Conservation (phyloP, 495 filamentous ascomycete genomes). For the Umbilicaria muhlenbergii region DNA sequence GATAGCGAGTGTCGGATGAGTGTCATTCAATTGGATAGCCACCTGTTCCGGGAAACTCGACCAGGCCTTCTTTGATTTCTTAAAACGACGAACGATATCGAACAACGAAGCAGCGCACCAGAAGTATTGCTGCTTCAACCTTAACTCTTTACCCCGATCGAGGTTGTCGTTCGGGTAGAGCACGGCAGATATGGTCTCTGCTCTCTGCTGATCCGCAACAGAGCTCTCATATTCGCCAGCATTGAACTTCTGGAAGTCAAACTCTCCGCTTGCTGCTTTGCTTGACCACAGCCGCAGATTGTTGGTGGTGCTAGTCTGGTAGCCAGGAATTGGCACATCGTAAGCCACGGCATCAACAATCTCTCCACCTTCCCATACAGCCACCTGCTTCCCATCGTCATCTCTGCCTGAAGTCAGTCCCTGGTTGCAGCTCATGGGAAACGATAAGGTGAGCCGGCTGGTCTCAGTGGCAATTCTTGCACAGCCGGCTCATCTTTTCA, state of each 20-base stretch:
- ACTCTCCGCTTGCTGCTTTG: slow-evolving; percentile 92
- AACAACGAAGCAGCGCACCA: slow-evolving; percentile 95
- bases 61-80: slow-evolving; percentile 89
- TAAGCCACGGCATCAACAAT: slow-evolving; percentile 86
- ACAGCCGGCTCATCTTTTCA: slow-evolving; percentile 1
- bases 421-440: no score
- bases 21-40: slow-evolving; percentile 96
- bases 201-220: slow-evolving; percentile 86
- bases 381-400: slow-evolving; percentile 53
- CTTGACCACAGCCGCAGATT: slow-evolving; percentile 94
- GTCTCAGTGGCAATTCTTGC: not conserved
- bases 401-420: slow-evolving; percentile 26
- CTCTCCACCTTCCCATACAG: slow-evolving; percentile 83
- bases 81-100: slow-evolving; percentile 94
- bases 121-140: slow-evolving; percentile 98
- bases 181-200: slow-evolving; percentile 95
- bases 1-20: slow-evolving; percentile 89
- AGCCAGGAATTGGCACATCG: slow-evolving; percentile 90
- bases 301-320: slow-evolving; percentile 78
- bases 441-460: no score
- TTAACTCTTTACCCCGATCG: slow-evolving; percentile 89
- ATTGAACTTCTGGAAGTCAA: slow-evolving; percentile 99
- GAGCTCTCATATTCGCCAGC: slow-evolving; percentile 94
- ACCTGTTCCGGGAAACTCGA: slow-evolving; percentile 84
- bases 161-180: slow-evolving; percentile 97